These are phyloP conservation scores for Diaporthe sp. DNA, from an alignment of 2,329 filamentous ascomycete genomes.

Conservation along the genomic window DNA sequence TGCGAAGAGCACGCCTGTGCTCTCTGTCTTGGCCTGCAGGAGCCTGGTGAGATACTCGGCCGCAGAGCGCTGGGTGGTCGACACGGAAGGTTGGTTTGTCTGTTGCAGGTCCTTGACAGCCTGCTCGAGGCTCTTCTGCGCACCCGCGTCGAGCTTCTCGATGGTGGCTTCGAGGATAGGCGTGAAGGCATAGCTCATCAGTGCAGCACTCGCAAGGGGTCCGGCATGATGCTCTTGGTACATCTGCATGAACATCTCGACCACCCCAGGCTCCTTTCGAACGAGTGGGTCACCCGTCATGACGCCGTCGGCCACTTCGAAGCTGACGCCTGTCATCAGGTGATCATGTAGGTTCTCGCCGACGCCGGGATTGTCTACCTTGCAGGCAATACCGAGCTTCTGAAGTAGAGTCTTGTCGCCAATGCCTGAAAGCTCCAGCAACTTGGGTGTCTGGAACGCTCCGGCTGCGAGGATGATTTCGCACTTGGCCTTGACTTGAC, in stretches of 20 bases:
- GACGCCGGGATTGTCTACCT: slow-evolving; percentile 55
- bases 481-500: slow-evolving; percentile 16
- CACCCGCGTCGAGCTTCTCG: background rate
- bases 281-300: slow-evolving; percentile 50
- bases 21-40: background rate
- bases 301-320: slow-evolving; percentile 54
- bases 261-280: slow-evolving; percentile 45
- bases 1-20: background rate
- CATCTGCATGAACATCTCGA: slow-evolving; percentile 34
- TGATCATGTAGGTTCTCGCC: slow-evolving; percentile 61
- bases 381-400: slow-evolving; percentile 49
- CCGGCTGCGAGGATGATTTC: slow-evolving; percentile 57
- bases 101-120: background rate
- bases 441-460: slow-evolving; percentile 49
- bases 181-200: slow-evolving; percentile 11
- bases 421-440: slow-evolving; percentile 50
- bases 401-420: slow-evolving; percentile 54
- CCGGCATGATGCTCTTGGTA: background rate
- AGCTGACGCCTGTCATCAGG: slow-evolving; percentile 47
- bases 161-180: background rate
- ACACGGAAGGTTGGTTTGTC: background rate
- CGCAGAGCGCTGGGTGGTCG: background rate
- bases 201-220: background rate
- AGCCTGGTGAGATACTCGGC: background rate
- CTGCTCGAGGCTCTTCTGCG: background rate